Base-by-base conservation (phyloP, 371 early-diverging fungal species). In the Blyttiomyces sp. region DNA sequence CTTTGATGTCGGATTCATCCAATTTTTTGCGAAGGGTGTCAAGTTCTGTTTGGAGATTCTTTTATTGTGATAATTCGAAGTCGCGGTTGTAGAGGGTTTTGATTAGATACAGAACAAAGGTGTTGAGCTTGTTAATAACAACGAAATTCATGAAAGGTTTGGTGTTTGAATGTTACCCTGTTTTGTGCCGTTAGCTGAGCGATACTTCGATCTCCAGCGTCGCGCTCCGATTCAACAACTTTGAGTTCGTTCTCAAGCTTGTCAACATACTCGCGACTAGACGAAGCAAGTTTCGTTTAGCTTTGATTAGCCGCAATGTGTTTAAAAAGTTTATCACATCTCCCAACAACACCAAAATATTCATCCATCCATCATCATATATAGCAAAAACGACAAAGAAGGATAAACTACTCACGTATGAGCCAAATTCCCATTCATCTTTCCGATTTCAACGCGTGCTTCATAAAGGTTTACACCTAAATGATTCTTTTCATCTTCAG, bases 381-480 rank as follows among this genome's bases (percentile, higher is more conserved):
- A n/a, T n/a, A n/a, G n/a, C n/a, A n/a, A n/a, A n/a, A n/a, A 31
- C 6, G 35, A 9, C 48, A 54, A 6, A 49, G 28, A 53, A 33
- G 6, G 2, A 28, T 46, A 2, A 26, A 51, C 52, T 27, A 66
- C 70, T 56, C 43, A 71, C 75, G 66, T 49, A 35, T 30, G 35
- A n/a, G 48, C 52, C 4, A 77, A 43, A 7, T 56, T 57, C 11
- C 57, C 61, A 42, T 75, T 75, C 46, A 73, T 35, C 43, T 53
- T 49, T 23, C 62, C 69, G 19, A 75, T 46, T 45, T 78, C 72
- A 31, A 45, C 52, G 44, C 64, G 66, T 6, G 68, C 66, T 60
- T 65, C 65, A 32, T 67, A 73, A 36, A 78, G 61, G 39, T 59
- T 71, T 19, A 67, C 73, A 17, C 70, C 75, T 16, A 70, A 33